Base-by-base conservation (phyloP, 2,329 filamentous ascomycete species). In the Cytospora piceae region DNA sequence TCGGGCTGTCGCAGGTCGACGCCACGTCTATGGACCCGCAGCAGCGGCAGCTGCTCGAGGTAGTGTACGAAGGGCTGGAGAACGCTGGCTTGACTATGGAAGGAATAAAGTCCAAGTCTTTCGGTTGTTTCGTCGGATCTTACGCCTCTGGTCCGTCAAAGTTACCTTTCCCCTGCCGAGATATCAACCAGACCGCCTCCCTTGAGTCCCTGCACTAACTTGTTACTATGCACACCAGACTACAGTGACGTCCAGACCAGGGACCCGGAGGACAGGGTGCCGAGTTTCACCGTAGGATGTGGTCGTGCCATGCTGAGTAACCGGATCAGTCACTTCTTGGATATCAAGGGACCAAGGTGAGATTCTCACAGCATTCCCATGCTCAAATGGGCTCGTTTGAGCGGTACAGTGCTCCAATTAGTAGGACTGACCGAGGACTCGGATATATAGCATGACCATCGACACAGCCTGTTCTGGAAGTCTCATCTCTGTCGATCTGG, bases 401-500 rank as follows among this genome's bases (percentile, higher is more conserved):
- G n/a, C n/a, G n/a, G n/a, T n/a, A n/a, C n/a, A n/a, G n/a, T n/a
- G n/a, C n/a, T n/a, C n/a, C n/a, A n/a, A n/a, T n/a, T n/a, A n/a
- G n/a, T n/a, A n/a, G n/a, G n/a, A n/a, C n/a, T n/a, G n/a, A n/a
- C n/a, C n/a, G n/a, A n/a, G n/a, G n/a, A n/a, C n/a, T n/a, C n/a
- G n/a, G n/a, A n/a, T n/a, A n/a, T n/a, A n/a, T 0, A 80, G 79
- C 58, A 74, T 83, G 69, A 81, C 81, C 1, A 74, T 84, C 4
- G 81, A 85, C 62, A 84, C 83, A 0, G 83, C 80, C 1, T 85
- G 83, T 68, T 83, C 81, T 0, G 77, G 77, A 15, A 79, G 77
- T 57, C 71, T 84, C 1, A 75, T 80, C 0, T 80, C 79, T 0
- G 70, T 84, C 0, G 79, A 85, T 67, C 73, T 79, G 54, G 82